phyloP scores from a whole-genome alignment of 148 eudicot species.

The Tetragonia tetragonoides region DNA sequence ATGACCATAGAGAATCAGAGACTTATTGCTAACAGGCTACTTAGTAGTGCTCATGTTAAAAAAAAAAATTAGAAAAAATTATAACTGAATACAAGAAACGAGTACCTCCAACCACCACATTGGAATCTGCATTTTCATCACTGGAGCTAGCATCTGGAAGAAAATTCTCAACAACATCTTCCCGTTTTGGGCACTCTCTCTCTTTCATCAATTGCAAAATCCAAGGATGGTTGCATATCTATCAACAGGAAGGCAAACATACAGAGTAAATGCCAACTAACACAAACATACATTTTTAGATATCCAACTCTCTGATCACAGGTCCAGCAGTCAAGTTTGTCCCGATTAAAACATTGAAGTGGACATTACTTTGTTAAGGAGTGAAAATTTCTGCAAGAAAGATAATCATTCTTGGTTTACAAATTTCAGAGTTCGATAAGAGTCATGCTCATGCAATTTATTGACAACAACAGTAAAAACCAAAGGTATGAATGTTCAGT shows the following conservation, averaged over 20 bases:
- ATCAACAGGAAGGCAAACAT: constrained; percentile 18
- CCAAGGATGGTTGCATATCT: constrained; percentile 99
- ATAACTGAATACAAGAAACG: not conserved
- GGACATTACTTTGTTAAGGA: no score
- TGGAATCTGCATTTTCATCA: constrained; percentile 71
- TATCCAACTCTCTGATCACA: not conserved
- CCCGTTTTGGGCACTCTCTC: constrained; percentile 53
- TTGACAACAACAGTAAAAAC: no score
- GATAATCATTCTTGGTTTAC: no score
- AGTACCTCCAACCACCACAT: constrained; percentile 69
- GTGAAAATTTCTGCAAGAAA: no score
- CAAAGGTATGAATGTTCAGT: not conserved
- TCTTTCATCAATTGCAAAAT: constrained; percentile 80
- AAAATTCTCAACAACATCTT: constrained; percentile 49
- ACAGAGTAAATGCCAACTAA: not conserved
- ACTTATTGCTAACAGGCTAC: not conserved
- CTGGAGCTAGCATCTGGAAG: constrained; percentile 74
- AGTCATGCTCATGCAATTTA: no score
- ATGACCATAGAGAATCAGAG: not conserved
- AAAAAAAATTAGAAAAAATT: not conserved
- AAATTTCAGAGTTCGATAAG: no score
- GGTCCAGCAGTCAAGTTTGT: not conserved
- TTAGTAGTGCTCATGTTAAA: not conserved
- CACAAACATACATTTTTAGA: constrained; percentile 3
- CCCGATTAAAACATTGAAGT: not conserved